Base-by-base conservation (phyloP, 192 early-diverging fungal genomes). In the Glomus cerebriforme region DNA sequence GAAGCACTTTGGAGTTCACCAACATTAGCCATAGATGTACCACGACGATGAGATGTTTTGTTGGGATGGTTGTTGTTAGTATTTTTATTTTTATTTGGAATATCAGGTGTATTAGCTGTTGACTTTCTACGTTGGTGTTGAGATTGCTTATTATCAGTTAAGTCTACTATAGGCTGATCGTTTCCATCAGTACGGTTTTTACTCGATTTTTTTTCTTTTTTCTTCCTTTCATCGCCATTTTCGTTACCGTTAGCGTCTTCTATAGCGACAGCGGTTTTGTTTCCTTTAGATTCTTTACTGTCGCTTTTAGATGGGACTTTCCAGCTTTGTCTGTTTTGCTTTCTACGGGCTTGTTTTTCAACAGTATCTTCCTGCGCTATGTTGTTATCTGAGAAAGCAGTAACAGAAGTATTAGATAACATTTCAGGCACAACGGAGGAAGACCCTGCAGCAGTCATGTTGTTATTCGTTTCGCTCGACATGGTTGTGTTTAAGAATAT, bases 81-180 rank as follows among this genome's bases (percentile, higher is more conserved):
- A 77, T 67, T 76, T 67, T 77, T 77, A 77, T 77, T 67, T 39
- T 77, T 77, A 15, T 66, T 67, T 47, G 39, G 26, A 26, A 67
- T 13, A 24, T 77, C 76, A 31, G 29, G 15, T 2, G 64, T 47
- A 10, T 54, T 77, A 24, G 76, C 64, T 27, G 76, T 77, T 54
- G 76, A 77, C 59, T 77, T 77, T 29, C 76, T 43, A 58, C 64
- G 76, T 64, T 76, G 74, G 17, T 77, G 76, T 35, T 77, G 76
- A 24, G 13, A n/a, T 66, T 67, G 31, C 19, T 77, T 63, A 26
- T 58, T 62, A n/a, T 77, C 62, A 47, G 7, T 77, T 32, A 29
- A 17, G 47, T 67, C 64, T 27, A 63, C 35, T 63, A 39, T 32
- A n/a, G 17, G 13, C 59, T 62, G 54, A 62, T 75, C 73, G 12